A percentile compares a stretch with the other conserved stretches of the same genome.
These are phyloP conservation scores for Sonneratia caseolaris DNA, from an alignment of 345 rosid genomes.

Conservation along the genomic window DNA sequence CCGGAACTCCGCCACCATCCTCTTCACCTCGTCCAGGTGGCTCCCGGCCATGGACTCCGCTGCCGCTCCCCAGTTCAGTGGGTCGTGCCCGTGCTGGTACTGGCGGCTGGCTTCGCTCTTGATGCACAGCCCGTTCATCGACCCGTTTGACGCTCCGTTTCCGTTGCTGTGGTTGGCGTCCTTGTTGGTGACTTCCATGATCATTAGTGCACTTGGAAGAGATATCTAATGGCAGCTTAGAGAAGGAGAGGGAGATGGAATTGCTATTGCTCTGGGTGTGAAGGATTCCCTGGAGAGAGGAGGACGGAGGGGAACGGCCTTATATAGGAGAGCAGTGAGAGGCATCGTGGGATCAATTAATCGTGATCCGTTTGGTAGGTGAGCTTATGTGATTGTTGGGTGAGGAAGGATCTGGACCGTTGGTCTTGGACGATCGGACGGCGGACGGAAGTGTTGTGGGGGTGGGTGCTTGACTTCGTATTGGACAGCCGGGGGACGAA, in stretches of 20 bases:
- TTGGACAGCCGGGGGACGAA: neutral
- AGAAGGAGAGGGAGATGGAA: neutral
- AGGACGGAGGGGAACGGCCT: neutral
- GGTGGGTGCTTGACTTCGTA: neutral
- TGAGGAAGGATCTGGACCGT: slow-evolving; percentile 14
- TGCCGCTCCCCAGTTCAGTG: slow-evolving; percentile 62
- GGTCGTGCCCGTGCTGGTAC: slow-evolving; percentile 23
- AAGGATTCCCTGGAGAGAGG: slow-evolving; percentile 17
- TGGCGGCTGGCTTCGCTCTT: neutral
- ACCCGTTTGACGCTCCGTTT: neutral
- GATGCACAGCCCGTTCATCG: slow-evolving; percentile 5
- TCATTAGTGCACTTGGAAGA: neutral
- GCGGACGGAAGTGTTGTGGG: neutral
- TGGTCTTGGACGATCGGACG: neutral
- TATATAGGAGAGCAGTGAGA: slow-evolving; percentile 14
- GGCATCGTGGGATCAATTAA: neutral
- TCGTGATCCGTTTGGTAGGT: slow-evolving; percentile 3
- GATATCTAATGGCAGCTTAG: neutral
- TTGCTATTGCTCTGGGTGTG: neutral
- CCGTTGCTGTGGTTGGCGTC: neutral
- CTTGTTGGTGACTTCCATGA: neutral
- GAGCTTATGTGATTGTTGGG: slow-evolving; percentile 9
- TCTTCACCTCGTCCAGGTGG: slow-evolving; percentile 74
- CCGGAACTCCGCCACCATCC: slow-evolving; percentile 65
- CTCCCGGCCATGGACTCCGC: slow-evolving; percentile 64